Percentiles rank a stretch among this genome's conserved stretches.
Conservation (phyloP, 495 filamentous ascomycete genomes). For the Aspergillus panamensis region DNA sequence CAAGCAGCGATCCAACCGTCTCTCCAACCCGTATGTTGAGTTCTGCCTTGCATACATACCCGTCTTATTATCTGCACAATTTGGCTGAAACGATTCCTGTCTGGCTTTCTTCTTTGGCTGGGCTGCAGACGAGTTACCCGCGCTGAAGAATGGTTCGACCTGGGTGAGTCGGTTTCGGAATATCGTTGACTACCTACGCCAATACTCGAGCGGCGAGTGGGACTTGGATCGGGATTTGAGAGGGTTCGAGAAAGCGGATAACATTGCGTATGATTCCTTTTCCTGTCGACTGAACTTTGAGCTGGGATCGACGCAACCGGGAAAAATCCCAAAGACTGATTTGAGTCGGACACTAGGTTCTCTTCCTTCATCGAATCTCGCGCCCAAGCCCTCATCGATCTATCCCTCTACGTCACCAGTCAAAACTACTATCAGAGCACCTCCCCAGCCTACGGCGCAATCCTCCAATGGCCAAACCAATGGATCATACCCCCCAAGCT, state of each 20-base stretch:
- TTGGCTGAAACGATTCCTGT: constrained; percentile 10
- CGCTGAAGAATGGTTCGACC: constrained; percentile 58
- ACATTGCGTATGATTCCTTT: constrained; percentile 45
- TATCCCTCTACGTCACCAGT: constrained; percentile 83
- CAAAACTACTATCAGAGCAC: constrained; percentile 74
- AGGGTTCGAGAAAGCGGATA: constrained; percentile 48
- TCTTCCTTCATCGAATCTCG: constrained; percentile 61
- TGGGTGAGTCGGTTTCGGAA: constrained; percentile 69
- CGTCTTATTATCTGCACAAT: constrained; percentile 10
- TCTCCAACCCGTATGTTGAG: constrained; percentile 68
- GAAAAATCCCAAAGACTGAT: constrained; percentile 15
- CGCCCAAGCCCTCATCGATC: constrained; percentile 64
- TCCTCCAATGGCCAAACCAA: constrained; percentile 78
- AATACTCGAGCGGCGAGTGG: constrained; percentile 51
- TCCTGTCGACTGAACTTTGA: neutral
- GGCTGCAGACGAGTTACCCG: constrained; percentile 66
- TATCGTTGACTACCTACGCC: constrained; percentile 67
- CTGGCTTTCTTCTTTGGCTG: constrained; percentile 2
- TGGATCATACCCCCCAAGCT: constrained; percentile 71
- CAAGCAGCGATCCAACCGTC: constrained; percentile 68
- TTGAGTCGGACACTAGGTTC: constrained; percentile 35
- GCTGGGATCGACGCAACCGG: neutral
- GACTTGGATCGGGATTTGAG: constrained; percentile 51
- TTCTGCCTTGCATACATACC: constrained; percentile 11
- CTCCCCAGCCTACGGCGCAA: constrained; percentile 67